A percentile compares a stretch with the other conserved stretches of the same genome.
Evolutionary conservation across 176 grass and related monocot genomes (phyloP).

Genomic region (Phragmites australis): DNA sequence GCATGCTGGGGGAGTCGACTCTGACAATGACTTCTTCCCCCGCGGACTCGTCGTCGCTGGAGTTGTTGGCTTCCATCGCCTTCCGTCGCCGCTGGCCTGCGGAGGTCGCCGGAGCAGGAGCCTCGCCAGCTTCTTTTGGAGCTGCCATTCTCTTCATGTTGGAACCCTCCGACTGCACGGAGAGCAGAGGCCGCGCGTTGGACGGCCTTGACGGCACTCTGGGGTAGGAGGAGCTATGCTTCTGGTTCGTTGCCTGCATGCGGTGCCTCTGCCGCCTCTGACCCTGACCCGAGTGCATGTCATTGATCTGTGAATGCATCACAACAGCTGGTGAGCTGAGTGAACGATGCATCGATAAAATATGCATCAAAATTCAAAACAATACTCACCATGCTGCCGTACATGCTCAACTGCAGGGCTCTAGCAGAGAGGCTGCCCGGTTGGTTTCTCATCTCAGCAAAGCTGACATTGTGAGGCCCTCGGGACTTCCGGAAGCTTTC

Average conservation of each 20-base stretch:
- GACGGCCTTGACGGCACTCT: slow-evolving; percentile 49
- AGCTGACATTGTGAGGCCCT: slow-evolving; percentile 40
- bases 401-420: slow-evolving; percentile 87
- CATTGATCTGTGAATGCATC: slow-evolving; percentile 44
- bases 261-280: slow-evolving; percentile 1
- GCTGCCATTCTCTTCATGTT: slow-evolving; percentile 29
- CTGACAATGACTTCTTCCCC: slow-evolving; percentile 79
- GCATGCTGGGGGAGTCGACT: slow-evolving; percentile 88
- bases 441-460: slow-evolving; percentile 44
- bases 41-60: slow-evolving; percentile 74
- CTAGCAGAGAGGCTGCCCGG: slow-evolving; percentile 57
- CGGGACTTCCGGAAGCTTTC: slow-evolving; percentile 60
- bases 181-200: slow-evolving; percentile 48
- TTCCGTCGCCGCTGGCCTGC: neutral
- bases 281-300: slow-evolving; percentile 27
- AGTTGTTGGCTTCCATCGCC: slow-evolving; percentile 39
- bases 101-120: neutral
- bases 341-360: neutral
- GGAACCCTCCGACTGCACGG: slow-evolving; percentile 65
- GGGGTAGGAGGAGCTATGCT: slow-evolving; percentile 65
- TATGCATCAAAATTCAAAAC: neutral
- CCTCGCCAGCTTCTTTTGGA: neutral
- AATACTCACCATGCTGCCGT: slow-evolving; percentile 72
- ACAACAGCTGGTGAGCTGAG: neutral
- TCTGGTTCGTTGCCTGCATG: slow-evolving; percentile 16